A percentile compares a stretch with the other conserved stretches of the same genome.
Conservation (phyloP, 129 eudicot species). For the Tanacetum coccineum region DNA sequence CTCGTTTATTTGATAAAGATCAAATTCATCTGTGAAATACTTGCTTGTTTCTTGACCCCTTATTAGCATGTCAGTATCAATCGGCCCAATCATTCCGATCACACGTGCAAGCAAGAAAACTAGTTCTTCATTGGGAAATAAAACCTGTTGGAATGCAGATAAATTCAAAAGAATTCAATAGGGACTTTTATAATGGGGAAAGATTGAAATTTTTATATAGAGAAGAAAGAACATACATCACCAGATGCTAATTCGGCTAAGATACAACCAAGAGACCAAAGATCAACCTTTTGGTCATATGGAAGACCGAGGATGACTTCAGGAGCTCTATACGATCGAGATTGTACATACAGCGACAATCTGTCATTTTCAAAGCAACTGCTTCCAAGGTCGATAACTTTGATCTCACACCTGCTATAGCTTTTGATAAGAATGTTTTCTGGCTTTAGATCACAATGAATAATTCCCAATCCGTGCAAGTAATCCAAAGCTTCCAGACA, state of each 20-base stretch:
- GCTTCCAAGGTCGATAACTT: slow-evolving; percentile 97
- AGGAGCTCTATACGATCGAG: slow-evolving; percentile 98
- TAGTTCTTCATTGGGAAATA: slow-evolving; percentile 77
- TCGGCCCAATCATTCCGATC: slow-evolving; percentile 80
- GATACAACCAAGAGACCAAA: slow-evolving; percentile 97
- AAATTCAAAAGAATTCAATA: neutral
- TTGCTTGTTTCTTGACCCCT: slow-evolving; percentile 81
- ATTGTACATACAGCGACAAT: slow-evolving; percentile 81
- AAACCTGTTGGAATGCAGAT: slow-evolving; percentile 46
- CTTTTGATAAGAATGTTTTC: slow-evolving; percentile 93
- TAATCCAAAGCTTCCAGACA: slow-evolving; percentile 84
- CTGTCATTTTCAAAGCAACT: slow-evolving; percentile 79
- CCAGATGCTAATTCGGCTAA: slow-evolving; percentile 89
- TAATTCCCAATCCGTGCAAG: slow-evolving; percentile 74
- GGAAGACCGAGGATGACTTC: slow-evolving; percentile 92
- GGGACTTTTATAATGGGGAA: neutral
- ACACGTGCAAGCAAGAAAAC: slow-evolving; percentile 78
- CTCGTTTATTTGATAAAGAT: slow-evolving; percentile 66
- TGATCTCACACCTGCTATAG: slow-evolving; percentile 87
- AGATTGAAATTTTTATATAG: slow-evolving; percentile 1
- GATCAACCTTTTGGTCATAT: slow-evolving; percentile 78
- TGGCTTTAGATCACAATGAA: slow-evolving; percentile 97
- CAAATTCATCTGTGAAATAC: slow-evolving; percentile 77
- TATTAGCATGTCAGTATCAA: slow-evolving; percentile 72
- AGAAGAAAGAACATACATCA: slow-evolving; percentile 46